A percentile compares a stretch with the other conserved stretches of the same genome.
Conservation (phyloP, 208 protist genomes). For the Leishmania arabica region DNA sequence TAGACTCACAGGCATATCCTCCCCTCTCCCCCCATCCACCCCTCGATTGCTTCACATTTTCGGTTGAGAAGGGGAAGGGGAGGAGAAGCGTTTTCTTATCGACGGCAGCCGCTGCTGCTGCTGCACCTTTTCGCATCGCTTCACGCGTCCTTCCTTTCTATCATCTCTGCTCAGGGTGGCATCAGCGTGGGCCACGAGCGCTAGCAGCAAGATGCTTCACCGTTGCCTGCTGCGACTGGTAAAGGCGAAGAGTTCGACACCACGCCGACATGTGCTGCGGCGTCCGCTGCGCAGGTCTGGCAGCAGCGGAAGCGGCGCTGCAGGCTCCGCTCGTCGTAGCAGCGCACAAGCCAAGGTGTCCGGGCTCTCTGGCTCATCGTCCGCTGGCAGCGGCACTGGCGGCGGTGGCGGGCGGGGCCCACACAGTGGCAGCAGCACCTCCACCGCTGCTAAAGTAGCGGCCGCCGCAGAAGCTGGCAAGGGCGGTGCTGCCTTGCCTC, state of each 20-base stretch:
- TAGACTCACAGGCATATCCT: neutral
- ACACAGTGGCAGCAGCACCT: neutral
- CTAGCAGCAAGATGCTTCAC: conserved; percentile 8
- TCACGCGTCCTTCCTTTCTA: neutral
- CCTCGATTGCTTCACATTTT: neutral
- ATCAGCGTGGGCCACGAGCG: neutral
- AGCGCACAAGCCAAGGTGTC: neutral
- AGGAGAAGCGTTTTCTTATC: neutral
- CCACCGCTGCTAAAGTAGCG: neutral
- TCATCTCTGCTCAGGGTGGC: neutral
- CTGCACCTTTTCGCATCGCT: neutral
- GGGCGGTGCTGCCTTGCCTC: neutral
- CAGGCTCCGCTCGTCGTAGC: neutral
- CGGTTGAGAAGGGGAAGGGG: neutral
- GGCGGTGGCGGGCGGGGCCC: neutral
- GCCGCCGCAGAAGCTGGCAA: neutral
- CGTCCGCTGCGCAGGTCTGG: conserved; percentile 19
- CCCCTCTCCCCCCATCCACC: too few relatives aligned
- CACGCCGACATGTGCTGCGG: conserved; percentile 24
- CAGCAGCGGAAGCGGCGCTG: conserved; percentile 9
- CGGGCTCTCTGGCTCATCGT: neutral
- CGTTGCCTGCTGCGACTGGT: conserved; percentile 16
- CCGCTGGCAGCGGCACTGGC: neutral
- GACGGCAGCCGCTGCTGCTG: neutral
- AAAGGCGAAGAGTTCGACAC: conserved; percentile 17